Percentiles rank a stretch among this genome's conserved stretches.
These are phyloP conservation scores for Exophiala sp. DNA, from an alignment of 2,329 filamentous ascomycete genomes.

Conservation along the genomic window DNA sequence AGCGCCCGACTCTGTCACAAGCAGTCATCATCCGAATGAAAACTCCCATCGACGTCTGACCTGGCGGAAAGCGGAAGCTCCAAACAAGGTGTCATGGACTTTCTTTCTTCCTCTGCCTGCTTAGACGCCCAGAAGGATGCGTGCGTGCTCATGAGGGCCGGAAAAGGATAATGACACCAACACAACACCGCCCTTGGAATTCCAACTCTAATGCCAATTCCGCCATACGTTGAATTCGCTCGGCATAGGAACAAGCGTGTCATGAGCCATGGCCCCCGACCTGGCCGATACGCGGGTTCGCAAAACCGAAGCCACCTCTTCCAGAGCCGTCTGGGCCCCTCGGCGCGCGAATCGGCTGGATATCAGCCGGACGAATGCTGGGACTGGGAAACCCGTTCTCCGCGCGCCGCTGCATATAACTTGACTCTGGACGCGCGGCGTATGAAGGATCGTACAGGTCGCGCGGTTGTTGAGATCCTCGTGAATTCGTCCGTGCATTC, in stretches of 20 bases:
- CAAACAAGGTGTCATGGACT: too few relatives aligned
- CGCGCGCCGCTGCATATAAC: constrained; percentile 40
- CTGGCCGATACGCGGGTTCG: neutral
- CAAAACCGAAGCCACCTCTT: constrained; percentile 72
- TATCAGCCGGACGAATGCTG: constrained; percentile 17
- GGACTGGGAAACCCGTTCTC: constrained; percentile 31
- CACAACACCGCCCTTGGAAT: too few relatives aligned
- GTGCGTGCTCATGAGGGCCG: too few relatives aligned
- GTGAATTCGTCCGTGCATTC: constrained; percentile 26
- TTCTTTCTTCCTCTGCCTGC: too few relatives aligned
- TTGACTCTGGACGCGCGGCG: constrained; percentile 56
- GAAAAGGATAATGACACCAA: too few relatives aligned
- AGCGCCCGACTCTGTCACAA: too few relatives aligned
- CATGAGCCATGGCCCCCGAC: neutral
- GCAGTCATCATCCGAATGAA: too few relatives aligned
- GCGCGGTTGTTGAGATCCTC: constrained; percentile 36
- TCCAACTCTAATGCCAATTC: too few relatives aligned
- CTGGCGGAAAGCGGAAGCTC: too few relatives aligned
- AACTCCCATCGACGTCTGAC: too few relatives aligned
- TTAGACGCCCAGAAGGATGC: too few relatives aligned
- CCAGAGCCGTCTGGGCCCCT: constrained; percentile 72
- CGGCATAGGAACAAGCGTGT: neutral
- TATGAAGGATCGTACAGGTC: constrained; percentile 76
- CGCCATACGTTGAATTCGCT: too few relatives aligned
- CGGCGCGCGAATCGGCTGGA: constrained; percentile 62